Evolutionary conservation across 306 rosid genomes (phyloP).

Genomic region (Dryas drummondii): DNA sequence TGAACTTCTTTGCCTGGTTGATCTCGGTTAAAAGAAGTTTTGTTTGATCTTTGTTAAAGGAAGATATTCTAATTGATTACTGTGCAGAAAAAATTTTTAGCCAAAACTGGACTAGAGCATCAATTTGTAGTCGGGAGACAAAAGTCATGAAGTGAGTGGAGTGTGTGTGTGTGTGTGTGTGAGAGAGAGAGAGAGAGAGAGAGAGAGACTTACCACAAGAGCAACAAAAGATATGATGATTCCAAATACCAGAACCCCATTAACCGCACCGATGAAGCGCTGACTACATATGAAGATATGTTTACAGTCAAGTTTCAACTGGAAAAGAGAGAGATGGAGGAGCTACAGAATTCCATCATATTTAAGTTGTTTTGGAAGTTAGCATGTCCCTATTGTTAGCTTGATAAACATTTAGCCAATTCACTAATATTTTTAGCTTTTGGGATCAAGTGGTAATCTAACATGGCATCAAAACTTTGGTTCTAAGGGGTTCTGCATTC

Average conservation of each 20-base stretch:
- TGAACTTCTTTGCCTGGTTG: too few species aligned
- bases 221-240: conserved; percentile 61
- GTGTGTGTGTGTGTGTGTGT: too few species aligned
- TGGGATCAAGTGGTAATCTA: neutral
- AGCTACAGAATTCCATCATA: neutral
- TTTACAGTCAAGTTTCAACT: conserved; percentile 16
- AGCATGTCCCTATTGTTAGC: neutral
- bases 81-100: neutral
- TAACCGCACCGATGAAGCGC: conserved; percentile 67
- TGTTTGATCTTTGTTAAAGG: neutral
- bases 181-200: neutral
- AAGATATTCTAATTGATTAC: neutral
- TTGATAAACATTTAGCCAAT: neutral
- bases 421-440: neutral
- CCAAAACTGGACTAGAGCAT: neutral
- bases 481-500: neutral
- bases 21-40: neutral
- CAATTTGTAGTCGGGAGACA: neutral
- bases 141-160: conserved; percentile 13
- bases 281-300: conserved; percentile 56
- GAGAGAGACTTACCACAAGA: conserved; percentile 60
- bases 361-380: neutral
- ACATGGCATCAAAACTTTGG: neutral
- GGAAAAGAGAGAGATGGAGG: neutral
- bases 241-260: conserved; percentile 65